Evolutionary conservation across 1,284 basidiomycete genomes (phyloP).

Genomic region (Tilletia caries): DNA sequence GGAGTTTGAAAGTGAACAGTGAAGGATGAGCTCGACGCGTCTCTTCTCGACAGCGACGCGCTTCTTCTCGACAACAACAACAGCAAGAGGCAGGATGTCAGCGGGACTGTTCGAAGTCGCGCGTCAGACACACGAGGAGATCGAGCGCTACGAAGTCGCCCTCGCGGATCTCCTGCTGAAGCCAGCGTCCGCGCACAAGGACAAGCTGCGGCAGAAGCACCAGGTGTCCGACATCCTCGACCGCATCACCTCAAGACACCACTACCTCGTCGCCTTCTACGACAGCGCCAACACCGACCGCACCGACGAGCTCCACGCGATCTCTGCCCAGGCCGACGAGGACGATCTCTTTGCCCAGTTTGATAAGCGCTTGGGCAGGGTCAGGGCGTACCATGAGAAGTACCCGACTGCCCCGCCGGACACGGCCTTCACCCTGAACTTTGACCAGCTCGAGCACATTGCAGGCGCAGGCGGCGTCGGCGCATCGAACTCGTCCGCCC

Average conservation of each 20-base stretch:
- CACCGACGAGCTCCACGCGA: slow-evolving; percentile 57
- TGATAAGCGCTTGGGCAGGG: slow-evolving; percentile 85
- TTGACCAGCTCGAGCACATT: slow-evolving; percentile 36
- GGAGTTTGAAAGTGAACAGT: background rate
- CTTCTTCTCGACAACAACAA: background rate
- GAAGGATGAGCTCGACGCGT: background rate
- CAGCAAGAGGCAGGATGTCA: background rate
- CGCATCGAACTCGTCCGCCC: background rate
- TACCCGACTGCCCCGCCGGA: slow-evolving; percentile 72
- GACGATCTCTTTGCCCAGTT: slow-evolving; percentile 59
- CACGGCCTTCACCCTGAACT: slow-evolving; percentile 41
- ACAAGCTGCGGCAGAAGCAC: slow-evolving; percentile 73
- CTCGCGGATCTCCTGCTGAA: slow-evolving; percentile 59
- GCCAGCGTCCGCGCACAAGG: slow-evolving; percentile 51
- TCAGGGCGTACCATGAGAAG: slow-evolving; percentile 92
- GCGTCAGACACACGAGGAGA: slow-evolving; percentile 89
- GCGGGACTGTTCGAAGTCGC: slow-evolving; percentile 72
- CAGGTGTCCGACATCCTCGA: slow-evolving; percentile 80
- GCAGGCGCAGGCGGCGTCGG: slow-evolving; percentile 21
- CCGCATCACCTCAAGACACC: slow-evolving; percentile 68
- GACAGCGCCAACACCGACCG: slow-evolving; percentile 56
- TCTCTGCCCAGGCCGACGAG: slow-evolving; percentile 54
- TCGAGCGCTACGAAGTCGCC: slow-evolving; percentile 75
- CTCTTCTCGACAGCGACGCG: background rate
- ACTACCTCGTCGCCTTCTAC: slow-evolving; percentile 47